Evolutionary conservation across 2,329 filamentous ascomycete species (phyloP).

Genomic region (Emericellopsis cladophorae): DNA sequence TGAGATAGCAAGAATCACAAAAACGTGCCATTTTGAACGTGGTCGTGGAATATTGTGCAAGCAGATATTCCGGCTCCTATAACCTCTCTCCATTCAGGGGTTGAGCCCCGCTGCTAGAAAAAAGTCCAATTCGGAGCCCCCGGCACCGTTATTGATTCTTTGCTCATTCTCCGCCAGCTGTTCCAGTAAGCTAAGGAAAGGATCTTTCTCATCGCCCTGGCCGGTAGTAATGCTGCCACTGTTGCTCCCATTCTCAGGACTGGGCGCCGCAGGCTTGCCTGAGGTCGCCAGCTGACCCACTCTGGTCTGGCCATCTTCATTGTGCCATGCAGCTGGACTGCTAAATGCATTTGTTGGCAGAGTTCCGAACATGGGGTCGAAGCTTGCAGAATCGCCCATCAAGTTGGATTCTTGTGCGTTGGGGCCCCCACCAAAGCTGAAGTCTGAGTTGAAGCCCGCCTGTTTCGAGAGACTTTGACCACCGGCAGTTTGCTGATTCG

Average conservation of each 20-base stretch:
- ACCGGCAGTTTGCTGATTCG: neutral
- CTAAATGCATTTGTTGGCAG: conserved; percentile 38
- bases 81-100: no score
- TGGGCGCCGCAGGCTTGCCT: conserved; percentile 8
- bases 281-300: neutral
- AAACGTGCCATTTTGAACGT: no score
- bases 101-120: conserved; percentile 26
- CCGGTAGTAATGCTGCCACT: conserved; percentile 34
- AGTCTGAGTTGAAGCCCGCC: conserved; percentile 26
- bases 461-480: neutral
- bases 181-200: conserved; percentile 66
- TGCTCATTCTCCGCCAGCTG: conserved; percentile 76
- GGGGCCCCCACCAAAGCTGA: conserved; percentile 19
- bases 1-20: no score
- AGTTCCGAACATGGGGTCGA: conserved; percentile 48
- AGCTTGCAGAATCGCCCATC: conserved; percentile 20
- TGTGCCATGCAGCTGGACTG: conserved; percentile 39
- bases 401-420: conserved; percentile 5
- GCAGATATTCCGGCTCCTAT: no score
- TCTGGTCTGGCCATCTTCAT: conserved; percentile 16
- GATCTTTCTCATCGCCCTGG: conserved; percentile 57
- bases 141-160: conserved; percentile 35
- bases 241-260: conserved; percentile 35
- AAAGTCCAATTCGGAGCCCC: conserved; percentile 66
- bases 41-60: no score